These are phyloP conservation scores for Trichophyton mentagrophytes DNA, from an alignment of 2,329 filamentous ascomycete genomes.

Conservation along the genomic window DNA sequence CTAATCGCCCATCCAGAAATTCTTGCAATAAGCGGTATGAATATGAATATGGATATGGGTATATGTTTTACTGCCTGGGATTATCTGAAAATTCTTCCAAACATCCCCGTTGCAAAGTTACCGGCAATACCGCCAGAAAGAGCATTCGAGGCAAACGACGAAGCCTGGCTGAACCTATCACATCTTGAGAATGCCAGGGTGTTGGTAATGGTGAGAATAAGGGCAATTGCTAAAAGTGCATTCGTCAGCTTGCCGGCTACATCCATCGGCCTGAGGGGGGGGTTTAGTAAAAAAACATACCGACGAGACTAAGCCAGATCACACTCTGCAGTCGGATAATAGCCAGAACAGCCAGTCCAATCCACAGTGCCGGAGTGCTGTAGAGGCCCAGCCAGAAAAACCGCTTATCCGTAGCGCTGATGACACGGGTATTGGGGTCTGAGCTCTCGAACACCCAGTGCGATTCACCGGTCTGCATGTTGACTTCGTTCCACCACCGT, in stretches of 20 bases:
- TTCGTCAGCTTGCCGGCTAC: background rate
- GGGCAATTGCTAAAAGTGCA: conserved; percentile 31
- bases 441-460: conserved; percentile 41
- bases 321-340: conserved; percentile 34
- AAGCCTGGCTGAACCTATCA: conserved; percentile 45
- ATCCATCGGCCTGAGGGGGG: background rate
- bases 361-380: conserved; percentile 36
- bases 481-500: conserved; percentile 42
- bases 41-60: background rate
- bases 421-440: conserved; percentile 31
- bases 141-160: conserved; percentile 44
- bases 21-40: background rate
- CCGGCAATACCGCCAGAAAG: conserved; percentile 43
- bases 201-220: conserved; percentile 40
- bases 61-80: background rate
- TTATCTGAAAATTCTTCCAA: conserved; percentile 42
- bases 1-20: background rate
- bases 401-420: conserved; percentile 38
- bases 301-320: conserved; percentile 40
- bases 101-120: conserved; percentile 42
- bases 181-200: conserved; percentile 41
- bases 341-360: conserved; percentile 36
- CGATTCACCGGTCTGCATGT: conserved; percentile 35
- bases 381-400: conserved; percentile 42
- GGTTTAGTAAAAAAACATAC: conserved; percentile 23